Conservation (phyloP, 768 basidiomycete genomes). For the Omphalotus guepiniiformis region DNA sequence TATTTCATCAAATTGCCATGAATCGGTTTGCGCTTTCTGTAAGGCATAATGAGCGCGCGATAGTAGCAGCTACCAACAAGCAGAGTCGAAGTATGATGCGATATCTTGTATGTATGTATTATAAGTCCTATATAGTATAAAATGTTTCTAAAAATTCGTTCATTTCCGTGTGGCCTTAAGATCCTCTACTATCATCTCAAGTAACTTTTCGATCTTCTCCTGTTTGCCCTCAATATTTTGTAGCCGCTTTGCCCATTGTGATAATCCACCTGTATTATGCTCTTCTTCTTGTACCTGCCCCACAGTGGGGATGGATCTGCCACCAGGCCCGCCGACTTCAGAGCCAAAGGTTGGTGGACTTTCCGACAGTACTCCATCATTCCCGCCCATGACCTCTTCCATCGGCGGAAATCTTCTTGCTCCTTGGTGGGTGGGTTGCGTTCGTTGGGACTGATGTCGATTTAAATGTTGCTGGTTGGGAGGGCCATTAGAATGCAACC, state of each 20-base stretch:
- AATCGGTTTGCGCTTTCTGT: too few species aligned
- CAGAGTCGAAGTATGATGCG: too few species aligned
- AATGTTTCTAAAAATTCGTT: too few species aligned
- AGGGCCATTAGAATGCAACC: neutral
- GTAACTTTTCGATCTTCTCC: constrained; percentile 40
- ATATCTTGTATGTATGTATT: too few species aligned
- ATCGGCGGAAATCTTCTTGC: constrained; percentile 12
- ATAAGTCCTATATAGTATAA: too few species aligned
- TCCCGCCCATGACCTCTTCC: constrained; percentile 15
- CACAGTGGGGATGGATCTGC: constrained; percentile 18
- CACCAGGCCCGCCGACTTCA: neutral
- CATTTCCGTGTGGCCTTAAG: too few species aligned
- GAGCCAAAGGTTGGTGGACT: constrained; percentile 16
- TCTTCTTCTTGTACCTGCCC: constrained; percentile 21
- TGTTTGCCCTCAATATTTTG: constrained; percentile 40
- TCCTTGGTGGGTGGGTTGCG: neutral
- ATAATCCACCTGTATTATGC: constrained; percentile 7
- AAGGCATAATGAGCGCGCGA: too few species aligned
- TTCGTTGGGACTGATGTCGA: constrained; percentile 9
- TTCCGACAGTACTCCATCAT: constrained; percentile 13
- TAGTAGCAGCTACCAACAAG: too few species aligned
- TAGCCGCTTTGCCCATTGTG: constrained; percentile 19
- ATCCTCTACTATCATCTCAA: constrained; percentile 19
- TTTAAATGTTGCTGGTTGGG: constrained; percentile 16
- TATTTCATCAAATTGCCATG: too few species aligned